Base-by-base conservation (phyloP, 345 rosid genomes). In the Syzygium oleosum region DNA sequence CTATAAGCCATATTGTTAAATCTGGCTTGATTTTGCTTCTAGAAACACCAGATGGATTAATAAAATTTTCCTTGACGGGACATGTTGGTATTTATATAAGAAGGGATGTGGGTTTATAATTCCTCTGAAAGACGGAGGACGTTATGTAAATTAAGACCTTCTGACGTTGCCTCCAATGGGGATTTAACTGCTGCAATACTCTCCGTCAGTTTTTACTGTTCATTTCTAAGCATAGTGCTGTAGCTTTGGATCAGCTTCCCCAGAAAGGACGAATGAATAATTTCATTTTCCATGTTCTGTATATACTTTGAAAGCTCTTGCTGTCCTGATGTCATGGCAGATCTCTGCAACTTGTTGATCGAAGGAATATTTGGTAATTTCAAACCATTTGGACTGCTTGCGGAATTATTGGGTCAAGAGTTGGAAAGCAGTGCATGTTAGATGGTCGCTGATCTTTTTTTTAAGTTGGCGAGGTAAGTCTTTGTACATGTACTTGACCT, bases 401-500 rank as follows among this genome's bases (percentile, higher is more conserved):
- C 2, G 1, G 38, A 73, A 34, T 73, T 34, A 34, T 11, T 73
- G 79, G 79, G 46, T 68, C 25, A 68, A 31, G 25, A 68, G 79
- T 34, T 68, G 49, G 80, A 73, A 73, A 34, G 80, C 34, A 34
- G 80, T 3, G 2, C 38, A 46, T 34, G 19, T 19, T 73, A 46
- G 80, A 73, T 34, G 49, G 49, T 73, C 25, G 9, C 7, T 68
- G 12, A 7, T 73, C 34, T 68, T 34, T 41, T 73, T 41, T 68
- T 68, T 9, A 68, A 73, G 80, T 22, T 16, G 98, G 98, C 21
- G 97, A 97, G 99, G 98, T 94, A 94, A 34, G 52, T n/a, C 56
- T 23, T 34, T 51, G n/a, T 21, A 73, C 25, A 34, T 34, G 46
- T 31, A 65, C 31, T 65, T 65, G 78, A 65, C 78, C 78, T 65